These are phyloP conservation scores for Symbiodinium natans DNA, from an alignment of 73 alveolate species.

Conservation along the genomic window DNA sequence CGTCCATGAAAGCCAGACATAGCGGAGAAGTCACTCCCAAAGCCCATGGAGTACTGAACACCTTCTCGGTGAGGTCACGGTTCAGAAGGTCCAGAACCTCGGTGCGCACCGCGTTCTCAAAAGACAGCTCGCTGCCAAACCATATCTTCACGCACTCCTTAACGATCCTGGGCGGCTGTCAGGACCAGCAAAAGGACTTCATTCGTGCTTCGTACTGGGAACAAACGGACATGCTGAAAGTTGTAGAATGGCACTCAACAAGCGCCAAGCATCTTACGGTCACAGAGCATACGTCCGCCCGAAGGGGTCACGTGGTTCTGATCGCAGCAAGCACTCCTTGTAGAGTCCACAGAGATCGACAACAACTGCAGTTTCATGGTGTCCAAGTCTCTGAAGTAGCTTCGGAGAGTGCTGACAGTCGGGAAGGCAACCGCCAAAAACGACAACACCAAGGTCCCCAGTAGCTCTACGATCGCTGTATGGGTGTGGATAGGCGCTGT, in stretches of 20 bases:
- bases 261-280: not conserved
- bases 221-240: not conserved
- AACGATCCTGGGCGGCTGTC: not conserved
- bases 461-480: not conserved
- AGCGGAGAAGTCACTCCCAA: not conserved
- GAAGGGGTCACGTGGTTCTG: not conserved
- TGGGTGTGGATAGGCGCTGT: not conserved
- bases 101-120: not conserved
- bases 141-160: too few relatives aligned
- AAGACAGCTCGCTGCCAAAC: not conserved
- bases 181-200: not conserved
- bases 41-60: not conserved
- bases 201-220: too few relatives aligned
- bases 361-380: conserved; percentile 29
- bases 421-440: not conserved
- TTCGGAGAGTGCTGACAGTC: conserved; percentile 27
- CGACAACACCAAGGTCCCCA: not conserved
- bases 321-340: not conserved
- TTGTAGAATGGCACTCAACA: not conserved
- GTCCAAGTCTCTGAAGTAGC: conserved; percentile 29
- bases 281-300: not conserved
- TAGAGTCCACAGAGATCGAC: not conserved
- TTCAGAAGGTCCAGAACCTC: conserved; percentile 15
- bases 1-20: not conserved
- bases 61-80: not conserved